Evolutionary conservation across 164 flowering plant genomes (phyloP).

Genomic region (Umbilicus rupestris): DNA sequence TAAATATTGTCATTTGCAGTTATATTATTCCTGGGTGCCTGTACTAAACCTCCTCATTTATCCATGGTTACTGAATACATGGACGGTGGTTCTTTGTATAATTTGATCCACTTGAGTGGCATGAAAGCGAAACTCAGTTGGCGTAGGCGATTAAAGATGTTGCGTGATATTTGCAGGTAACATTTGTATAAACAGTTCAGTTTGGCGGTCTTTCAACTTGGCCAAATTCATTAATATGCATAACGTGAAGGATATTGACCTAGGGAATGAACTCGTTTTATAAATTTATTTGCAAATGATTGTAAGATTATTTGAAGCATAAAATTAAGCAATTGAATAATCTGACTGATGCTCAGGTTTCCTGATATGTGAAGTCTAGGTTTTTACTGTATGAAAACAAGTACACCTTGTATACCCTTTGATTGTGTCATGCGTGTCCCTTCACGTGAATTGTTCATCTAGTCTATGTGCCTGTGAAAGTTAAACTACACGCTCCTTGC

Average conservation of each 20-base stretch:
- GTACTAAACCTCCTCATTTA: slow-evolving; percentile 82
- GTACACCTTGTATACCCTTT: not conserved
- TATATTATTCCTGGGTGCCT: slow-evolving; percentile 90
- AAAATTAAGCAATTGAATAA: not conserved
- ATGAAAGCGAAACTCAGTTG: slow-evolving; percentile 83
- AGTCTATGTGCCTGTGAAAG: not conserved
- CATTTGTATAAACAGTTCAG: not conserved
- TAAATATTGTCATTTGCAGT: slow-evolving; percentile 31
- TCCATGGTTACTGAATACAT: slow-evolving; percentile 97
- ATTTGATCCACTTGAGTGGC: slow-evolving; percentile 80
- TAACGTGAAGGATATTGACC: not conserved
- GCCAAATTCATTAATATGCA: not conserved
- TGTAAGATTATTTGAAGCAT: not conserved
- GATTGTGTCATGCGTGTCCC: not conserved
- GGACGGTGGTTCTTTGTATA: slow-evolving; percentile 89
- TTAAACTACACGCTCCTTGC: not conserved
- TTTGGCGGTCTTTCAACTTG: not conserved
- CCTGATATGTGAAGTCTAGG: not conserved
- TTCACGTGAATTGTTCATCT: not conserved
- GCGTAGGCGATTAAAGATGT: slow-evolving; percentile 77
- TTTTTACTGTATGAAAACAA: not conserved
- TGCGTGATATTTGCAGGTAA: slow-evolving; percentile 95
- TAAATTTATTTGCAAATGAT: not conserved
- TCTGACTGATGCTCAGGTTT: not conserved
- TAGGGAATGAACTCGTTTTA: not conserved